Conservation (phyloP, 164 flowering plant genomes). For the Chimonanthus praecox region DNA sequence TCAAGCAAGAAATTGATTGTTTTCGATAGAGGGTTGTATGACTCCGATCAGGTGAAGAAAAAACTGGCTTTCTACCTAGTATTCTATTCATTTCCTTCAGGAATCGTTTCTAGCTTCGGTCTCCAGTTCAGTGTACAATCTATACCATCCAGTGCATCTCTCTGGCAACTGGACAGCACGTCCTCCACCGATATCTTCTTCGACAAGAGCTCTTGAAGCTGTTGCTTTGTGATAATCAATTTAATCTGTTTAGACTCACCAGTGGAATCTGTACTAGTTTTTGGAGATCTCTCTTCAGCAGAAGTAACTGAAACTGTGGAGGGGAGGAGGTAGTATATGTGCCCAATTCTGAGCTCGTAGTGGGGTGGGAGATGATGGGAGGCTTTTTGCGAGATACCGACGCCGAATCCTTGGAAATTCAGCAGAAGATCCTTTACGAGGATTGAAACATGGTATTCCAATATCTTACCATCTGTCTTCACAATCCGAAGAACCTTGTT, state of each 20-base stretch:
- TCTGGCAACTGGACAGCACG: slow-evolving; percentile 11
- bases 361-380: slow-evolving; percentile 19
- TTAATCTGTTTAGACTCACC: slow-evolving; percentile 29
- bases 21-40: no score
- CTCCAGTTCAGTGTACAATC: slow-evolving; percentile 23
- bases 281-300: neutral
- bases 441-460: slow-evolving; percentile 20
- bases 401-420: slow-evolving; percentile 12
- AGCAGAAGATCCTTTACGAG: slow-evolving; percentile 27
- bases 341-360: slow-evolving; percentile 27
- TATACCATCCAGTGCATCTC: slow-evolving; percentile 1
- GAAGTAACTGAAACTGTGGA: neutral
- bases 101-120: slow-evolving; percentile 35
- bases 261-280: neutral
- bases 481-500: slow-evolving; percentile 16
- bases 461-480: slow-evolving; percentile 25
- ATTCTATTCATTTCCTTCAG: slow-evolving; percentile 25
- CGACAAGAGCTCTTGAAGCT: slow-evolving; percentile 35
- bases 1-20: no score
- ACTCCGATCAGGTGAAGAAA: neutral
- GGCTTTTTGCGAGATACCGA: slow-evolving; percentile 13
- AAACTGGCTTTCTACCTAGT: neutral
- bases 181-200: slow-evolving; percentile 30
- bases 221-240: slow-evolving; percentile 41
- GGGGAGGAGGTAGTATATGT: slow-evolving; percentile 22